A percentile compares a stretch with the other conserved stretches of the same genome.
phyloP scores from a whole-genome alignment of 208 protist genomes.

The Hexamita inflata region DNA sequence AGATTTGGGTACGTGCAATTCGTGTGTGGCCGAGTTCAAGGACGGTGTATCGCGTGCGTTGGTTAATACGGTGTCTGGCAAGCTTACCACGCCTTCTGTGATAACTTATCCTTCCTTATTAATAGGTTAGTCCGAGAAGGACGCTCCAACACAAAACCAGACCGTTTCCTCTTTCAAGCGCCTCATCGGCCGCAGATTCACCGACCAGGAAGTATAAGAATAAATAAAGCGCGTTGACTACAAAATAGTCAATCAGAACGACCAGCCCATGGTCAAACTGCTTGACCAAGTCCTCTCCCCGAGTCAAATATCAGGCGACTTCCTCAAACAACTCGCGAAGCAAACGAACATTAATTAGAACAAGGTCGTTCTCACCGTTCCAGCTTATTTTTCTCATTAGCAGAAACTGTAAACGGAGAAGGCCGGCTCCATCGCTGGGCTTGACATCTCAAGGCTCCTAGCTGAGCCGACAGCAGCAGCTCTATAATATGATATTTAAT shows the following conservation, averaged over 20 bases:
- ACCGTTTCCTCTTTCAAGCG: conserved; percentile 75
- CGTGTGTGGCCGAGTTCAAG: too few relatives aligned
- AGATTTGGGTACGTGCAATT: too few relatives aligned
- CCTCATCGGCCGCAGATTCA: conserved; percentile 62
- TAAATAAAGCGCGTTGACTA: conserved; percentile 62
- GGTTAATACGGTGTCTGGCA: too few relatives aligned
- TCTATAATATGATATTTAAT: conserved; percentile 33
- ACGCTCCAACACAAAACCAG: too few relatives aligned
- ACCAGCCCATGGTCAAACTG: too few relatives aligned
- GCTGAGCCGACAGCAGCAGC: conserved; percentile 43
- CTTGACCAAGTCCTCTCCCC: not conserved
- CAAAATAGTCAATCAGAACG: too few relatives aligned
- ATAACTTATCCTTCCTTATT: too few relatives aligned
- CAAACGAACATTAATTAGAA: not conserved
- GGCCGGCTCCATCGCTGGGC: conserved; percentile 29
- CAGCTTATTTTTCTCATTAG: conserved; percentile 41
- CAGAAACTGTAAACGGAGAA: conserved; percentile 30
- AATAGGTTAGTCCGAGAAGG: too few relatives aligned
- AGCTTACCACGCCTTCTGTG: too few relatives aligned
- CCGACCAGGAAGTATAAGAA: conserved; percentile 37
- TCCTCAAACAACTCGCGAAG: conserved; percentile 1
- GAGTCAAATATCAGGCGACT: not conserved
- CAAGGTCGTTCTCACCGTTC: conserved; percentile 32
- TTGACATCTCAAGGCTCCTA: conserved; percentile 39
- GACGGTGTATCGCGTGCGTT: too few relatives aligned